These are phyloP conservation scores for Auriscalpium vulgare DNA, from an alignment of 768 basidiomycete species.

Conservation along the genomic window DNA sequence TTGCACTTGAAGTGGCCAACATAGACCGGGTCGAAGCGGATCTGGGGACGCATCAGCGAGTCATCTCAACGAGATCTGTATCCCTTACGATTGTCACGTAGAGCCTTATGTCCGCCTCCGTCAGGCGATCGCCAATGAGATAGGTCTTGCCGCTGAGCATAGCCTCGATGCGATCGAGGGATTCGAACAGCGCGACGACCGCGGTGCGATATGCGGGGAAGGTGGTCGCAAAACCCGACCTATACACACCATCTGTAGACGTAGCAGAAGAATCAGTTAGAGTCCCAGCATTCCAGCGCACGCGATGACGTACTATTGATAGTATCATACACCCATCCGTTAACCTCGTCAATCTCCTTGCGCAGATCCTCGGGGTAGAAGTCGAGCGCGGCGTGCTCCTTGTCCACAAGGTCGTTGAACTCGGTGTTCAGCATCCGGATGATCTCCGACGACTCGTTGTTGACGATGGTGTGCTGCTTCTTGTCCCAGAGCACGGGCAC, in stretches of 20 bases:
- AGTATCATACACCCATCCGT: conserved; percentile 79
- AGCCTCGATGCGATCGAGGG: conserved; percentile 76
- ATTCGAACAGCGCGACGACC: conserved; percentile 65
- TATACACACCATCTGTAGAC: conserved; percentile 73
- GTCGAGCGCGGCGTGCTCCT: conserved; percentile 58
- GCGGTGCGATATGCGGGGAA: conserved; percentile 77
- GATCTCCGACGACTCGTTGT: conserved; percentile 94
- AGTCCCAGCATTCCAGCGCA: background rate
- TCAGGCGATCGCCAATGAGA: conserved; percentile 75
- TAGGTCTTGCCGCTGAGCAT: conserved; percentile 73
- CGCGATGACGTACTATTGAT: conserved; percentile 60
- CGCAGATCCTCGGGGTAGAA: conserved; percentile 72
- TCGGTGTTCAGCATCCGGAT: conserved; percentile 87
- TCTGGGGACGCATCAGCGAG: conserved; percentile 28
- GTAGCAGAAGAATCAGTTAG: background rate
- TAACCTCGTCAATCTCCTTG: conserved; percentile 74
- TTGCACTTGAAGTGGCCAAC: conserved; percentile 94
- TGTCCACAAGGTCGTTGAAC: conserved; percentile 67
- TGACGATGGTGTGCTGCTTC: conserved; percentile 80
- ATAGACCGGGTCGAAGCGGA: conserved; percentile 89
- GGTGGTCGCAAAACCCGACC: conserved; percentile 75
- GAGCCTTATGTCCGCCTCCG: conserved; percentile 79
- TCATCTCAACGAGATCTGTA: too few relatives aligned
- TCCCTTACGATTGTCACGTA: conserved; percentile 83
- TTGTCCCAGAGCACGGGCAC: conserved; percentile 93